A percentile compares a stretch with the other conserved stretches of the same genome.
phyloP scores from a whole-genome alignment of 768 basidiomycete genomes.

The Coprinopsis strossmayeri region DNA sequence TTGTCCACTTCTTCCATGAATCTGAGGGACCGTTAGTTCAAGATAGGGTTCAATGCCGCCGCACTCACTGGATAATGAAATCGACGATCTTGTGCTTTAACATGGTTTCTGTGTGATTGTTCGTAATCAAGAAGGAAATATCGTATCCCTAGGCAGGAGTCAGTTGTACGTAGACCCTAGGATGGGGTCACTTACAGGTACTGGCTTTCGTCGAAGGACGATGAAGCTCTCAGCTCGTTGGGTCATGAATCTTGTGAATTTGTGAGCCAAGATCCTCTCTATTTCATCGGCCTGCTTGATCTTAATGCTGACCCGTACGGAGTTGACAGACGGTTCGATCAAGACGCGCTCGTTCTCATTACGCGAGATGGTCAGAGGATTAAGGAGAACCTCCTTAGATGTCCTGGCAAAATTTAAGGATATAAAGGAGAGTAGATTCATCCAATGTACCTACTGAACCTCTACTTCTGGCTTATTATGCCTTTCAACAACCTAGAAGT shows the following conservation, averaged over 20 bases:
- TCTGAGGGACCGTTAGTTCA: constrained; percentile 29
- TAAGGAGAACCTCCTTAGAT: constrained; percentile 91
- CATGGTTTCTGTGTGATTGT: constrained; percentile 96
- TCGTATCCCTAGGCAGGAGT: constrained; percentile 78
- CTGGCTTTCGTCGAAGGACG: constrained; percentile 90
- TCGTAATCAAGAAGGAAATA: constrained; percentile 97
- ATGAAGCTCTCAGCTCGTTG: constrained; percentile 97
- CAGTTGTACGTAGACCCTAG: neutral
- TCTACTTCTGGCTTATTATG: constrained; percentile 98
- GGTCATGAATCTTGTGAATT: constrained; percentile 99
- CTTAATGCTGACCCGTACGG: constrained; percentile 93
- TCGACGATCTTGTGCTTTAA: constrained; percentile 99
- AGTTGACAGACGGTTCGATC: constrained; percentile 96
- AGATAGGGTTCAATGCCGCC: neutral
- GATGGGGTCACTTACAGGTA: constrained; percentile 49
- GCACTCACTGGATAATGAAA: constrained; percentile 92
- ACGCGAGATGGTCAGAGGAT: constrained; percentile 89
- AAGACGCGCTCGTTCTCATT: constrained; percentile 97
- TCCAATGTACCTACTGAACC: constrained; percentile 48
- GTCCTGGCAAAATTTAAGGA: constrained; percentile 39
- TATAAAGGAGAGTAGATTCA: neutral
- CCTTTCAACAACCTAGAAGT: constrained; percentile 81
- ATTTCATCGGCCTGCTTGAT: constrained; percentile 99
- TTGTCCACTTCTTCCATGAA: constrained; percentile 99
- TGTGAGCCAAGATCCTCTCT: constrained; percentile 93